Evolutionary conservation across 1,284 basidiomycete species (phyloP).

Genomic region (Tetrapyrgos nigripes): DNA sequence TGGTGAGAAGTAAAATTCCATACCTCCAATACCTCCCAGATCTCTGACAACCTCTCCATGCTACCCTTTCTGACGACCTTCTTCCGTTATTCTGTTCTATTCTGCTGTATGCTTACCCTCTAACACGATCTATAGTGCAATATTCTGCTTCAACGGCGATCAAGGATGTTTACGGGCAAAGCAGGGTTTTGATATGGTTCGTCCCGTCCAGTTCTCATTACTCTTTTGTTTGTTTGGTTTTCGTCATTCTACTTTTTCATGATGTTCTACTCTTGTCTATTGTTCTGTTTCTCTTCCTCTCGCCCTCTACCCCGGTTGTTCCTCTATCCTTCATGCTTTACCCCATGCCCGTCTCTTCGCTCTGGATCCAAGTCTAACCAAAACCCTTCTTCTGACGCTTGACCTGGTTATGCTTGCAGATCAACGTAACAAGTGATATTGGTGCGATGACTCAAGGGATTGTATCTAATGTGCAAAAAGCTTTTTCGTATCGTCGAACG

Average conservation of each 20-base stretch:
- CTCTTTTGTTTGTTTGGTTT: neutral
- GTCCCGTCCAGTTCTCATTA: neutral
- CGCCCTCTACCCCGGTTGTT: too few species aligned
- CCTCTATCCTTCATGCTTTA: too few species aligned
- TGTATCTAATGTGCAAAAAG: neutral
- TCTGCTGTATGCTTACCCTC: too few species aligned
- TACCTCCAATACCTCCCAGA: slow-evolving; percentile 56
- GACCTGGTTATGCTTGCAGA: too few species aligned
- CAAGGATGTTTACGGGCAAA: slow-evolving; percentile 53
- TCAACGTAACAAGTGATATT: slow-evolving; percentile 7
- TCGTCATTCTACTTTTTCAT: slow-evolving; percentile 42
- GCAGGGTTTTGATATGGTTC: slow-evolving; percentile 63
- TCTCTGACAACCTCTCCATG: slow-evolving; percentile 41
- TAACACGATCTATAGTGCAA: slow-evolving; percentile 39
- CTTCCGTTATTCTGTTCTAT: neutral
- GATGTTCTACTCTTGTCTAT: slow-evolving; percentile 37
- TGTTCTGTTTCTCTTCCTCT: too few species aligned
- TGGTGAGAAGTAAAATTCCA: slow-evolving; percentile 66
- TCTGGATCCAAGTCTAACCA: too few species aligned
- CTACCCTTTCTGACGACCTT: neutral
- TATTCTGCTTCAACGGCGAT: slow-evolving; percentile 54
- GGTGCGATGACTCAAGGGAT: slow-evolving; percentile 2
- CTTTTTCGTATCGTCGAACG: too few species aligned
- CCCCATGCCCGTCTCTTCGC: too few species aligned
- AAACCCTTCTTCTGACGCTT: too few species aligned